Evolutionary conservation across 179 eudicot genomes (phyloP).

Genomic region (Beta corolliflora): DNA sequence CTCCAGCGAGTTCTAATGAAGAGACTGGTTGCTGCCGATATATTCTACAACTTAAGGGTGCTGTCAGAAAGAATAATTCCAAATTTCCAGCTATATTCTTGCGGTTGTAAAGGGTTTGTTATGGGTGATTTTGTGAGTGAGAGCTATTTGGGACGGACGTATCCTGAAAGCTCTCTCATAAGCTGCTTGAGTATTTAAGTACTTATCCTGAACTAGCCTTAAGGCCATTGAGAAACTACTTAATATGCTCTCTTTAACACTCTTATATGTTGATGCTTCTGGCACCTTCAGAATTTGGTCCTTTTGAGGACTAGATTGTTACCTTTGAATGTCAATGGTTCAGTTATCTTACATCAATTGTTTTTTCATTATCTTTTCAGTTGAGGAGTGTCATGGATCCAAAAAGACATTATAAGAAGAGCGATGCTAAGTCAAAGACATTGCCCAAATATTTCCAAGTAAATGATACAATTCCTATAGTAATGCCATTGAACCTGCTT

Average conservation of each 20-base stretch:
- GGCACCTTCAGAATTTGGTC: background rate
- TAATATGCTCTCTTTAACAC: background rate
- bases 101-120: background rate
- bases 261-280: background rate
- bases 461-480: background rate
- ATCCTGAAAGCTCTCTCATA: background rate
- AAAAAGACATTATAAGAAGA: slow-evolving; percentile 94
- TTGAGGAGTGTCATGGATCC: slow-evolving; percentile 90
- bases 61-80: background rate
- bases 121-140: background rate
- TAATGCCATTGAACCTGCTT: background rate
- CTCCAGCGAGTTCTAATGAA: background rate
- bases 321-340: background rate
- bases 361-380: slow-evolving; percentile 35
- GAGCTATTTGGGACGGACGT: background rate
- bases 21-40: background rate
- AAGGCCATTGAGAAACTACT: background rate
- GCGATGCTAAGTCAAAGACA: slow-evolving; percentile 65
- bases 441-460: slow-evolving; percentile 92
- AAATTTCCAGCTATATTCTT: background rate
- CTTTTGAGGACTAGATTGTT: background rate
- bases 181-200: background rate
- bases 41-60: background rate
- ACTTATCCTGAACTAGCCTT: background rate
- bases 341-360: background rate